A percentile compares a stretch with the other conserved stretches of the same genome.
These are phyloP conservation scores for Stygiomarasmius scandens DNA, from an alignment of 1,284 basidiomycete genomes.

Conservation along the genomic window DNA sequence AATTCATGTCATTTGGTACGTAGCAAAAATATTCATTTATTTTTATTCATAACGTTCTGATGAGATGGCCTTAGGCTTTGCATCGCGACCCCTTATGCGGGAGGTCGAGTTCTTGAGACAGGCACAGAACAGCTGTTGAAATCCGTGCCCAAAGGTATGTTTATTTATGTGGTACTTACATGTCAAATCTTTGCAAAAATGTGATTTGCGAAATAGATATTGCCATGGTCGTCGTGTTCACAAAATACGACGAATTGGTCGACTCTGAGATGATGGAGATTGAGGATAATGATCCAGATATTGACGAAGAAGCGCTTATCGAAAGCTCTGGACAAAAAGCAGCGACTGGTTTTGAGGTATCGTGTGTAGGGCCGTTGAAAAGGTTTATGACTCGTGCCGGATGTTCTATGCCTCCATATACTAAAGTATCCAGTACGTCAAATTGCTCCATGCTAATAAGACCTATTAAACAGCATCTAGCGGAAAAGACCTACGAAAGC, in stretches of 20 bases:
- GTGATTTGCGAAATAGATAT: too few species aligned
- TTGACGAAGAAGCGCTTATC: constrained; percentile 7
- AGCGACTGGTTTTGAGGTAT: not conserved
- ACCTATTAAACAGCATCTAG: not conserved
- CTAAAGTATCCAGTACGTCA: constrained; percentile 19
- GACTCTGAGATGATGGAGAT: constrained; percentile 9
- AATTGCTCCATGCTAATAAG: not conserved
- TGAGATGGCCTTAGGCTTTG: constrained; percentile 23
- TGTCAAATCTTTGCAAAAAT: too few species aligned
- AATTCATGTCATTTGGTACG: constrained; percentile 32
- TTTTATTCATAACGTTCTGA: not conserved
- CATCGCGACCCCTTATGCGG: constrained; percentile 5
- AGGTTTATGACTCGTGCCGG: too few species aligned
- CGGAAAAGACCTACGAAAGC: constrained; percentile 14
- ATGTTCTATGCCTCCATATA: not conserved
- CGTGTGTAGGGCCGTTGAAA: constrained; percentile 8
- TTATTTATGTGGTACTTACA: too few species aligned
- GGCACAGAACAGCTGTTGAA: too few species aligned
- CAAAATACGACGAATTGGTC: constrained; percentile 28
- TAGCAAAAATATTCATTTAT: not conserved
- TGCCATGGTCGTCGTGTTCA: constrained; percentile 26
- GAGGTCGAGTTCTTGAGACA: too few species aligned
- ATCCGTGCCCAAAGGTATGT: too few species aligned
- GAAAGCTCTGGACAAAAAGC: not conserved
- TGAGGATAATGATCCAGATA: not conserved